Evolutionary conservation across 805 yeast genomes (phyloP).

Genomic region (Metschnikowia orientalis): DNA sequence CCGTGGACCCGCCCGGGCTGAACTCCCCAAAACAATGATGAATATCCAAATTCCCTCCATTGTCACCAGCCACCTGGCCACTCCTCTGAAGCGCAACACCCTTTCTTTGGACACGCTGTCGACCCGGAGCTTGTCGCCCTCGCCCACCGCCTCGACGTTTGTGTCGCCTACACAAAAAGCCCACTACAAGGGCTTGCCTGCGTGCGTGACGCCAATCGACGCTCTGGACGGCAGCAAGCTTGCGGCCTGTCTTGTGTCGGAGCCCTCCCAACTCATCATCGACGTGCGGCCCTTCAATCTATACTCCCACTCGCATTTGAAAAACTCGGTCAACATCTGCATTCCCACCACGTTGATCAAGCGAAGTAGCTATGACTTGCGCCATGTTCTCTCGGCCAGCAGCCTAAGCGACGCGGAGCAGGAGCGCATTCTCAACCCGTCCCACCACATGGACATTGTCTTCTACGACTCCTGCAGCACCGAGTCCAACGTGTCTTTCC

Average conservation of each 20-base stretch:
- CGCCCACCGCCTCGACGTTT: constrained; percentile 2
- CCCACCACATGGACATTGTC: constrained; percentile 20
- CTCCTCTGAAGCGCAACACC: constrained; percentile 2
- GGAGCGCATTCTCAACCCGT: constrained; percentile 16
- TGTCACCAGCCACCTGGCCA: constrained; percentile 1
- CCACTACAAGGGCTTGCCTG: constrained; percentile 13
- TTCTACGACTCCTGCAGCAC: constrained; percentile 33
- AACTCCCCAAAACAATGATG: constrained; percentile 1
- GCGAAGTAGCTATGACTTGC: constrained; percentile 31
- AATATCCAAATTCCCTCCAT: constrained; percentile 3
- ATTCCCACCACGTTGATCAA: constrained; percentile 43
- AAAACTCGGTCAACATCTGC: constrained; percentile 35
- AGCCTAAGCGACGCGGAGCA: constrained; percentile 22
- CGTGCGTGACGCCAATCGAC: constrained; percentile 10
- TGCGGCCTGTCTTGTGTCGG: constrained; percentile 1
- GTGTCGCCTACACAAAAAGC: constrained; percentile 18
- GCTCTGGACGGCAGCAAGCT: constrained; percentile 9
- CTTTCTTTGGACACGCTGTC: constrained; percentile 5
- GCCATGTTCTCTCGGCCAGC: constrained; percentile 30
- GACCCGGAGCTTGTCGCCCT: neutral
- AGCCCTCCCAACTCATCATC: constrained; percentile 18
- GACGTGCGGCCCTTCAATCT: constrained; percentile 40
- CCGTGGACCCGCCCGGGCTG: neutral
- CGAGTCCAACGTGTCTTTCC: constrained; percentile 19
- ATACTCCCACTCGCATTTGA: constrained; percentile 28